These are phyloP conservation scores for Cladosporium cucumerinum DNA, from an alignment of 2,329 filamentous ascomycete genomes.

Conservation along the genomic window DNA sequence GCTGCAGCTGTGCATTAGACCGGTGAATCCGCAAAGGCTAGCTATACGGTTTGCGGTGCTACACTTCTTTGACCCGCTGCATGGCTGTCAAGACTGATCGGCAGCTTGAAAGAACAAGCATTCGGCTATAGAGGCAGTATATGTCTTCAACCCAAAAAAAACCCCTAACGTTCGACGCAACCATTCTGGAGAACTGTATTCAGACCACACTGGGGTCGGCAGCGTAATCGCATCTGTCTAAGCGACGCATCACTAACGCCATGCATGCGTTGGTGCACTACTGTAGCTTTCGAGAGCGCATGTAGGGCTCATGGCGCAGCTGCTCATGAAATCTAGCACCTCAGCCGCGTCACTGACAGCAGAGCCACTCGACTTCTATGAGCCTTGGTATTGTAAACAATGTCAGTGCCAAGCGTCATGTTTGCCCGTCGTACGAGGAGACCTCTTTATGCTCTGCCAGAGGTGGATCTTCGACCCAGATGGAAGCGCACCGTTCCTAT, in stretches of 20 bases:
- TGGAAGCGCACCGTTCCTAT: background rate
- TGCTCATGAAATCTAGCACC: background rate
- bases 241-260: background rate
- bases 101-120: too few relatives aligned
- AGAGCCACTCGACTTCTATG: background rate
- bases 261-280: background rate
- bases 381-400: background rate
- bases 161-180: too few relatives aligned
- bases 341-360: background rate
- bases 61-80: too few relatives aligned
- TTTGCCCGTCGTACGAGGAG: background rate
- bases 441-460: background rate
- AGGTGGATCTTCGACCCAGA: background rate
- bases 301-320: background rate
- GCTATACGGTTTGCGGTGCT: too few relatives aligned
- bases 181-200: too few relatives aligned
- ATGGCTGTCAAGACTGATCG: too few relatives aligned
- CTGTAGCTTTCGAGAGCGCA: background rate
- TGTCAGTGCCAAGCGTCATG: background rate
- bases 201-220: background rate
- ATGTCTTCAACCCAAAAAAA: too few relatives aligned
- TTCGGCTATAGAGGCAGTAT: too few relatives aligned
- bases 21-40: too few relatives aligned
- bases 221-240: background rate
- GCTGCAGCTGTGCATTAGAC: too few relatives aligned